Evolutionary conservation across 75 land plant genomes (phyloP).

Genomic region (Pinus taeda): DNA sequence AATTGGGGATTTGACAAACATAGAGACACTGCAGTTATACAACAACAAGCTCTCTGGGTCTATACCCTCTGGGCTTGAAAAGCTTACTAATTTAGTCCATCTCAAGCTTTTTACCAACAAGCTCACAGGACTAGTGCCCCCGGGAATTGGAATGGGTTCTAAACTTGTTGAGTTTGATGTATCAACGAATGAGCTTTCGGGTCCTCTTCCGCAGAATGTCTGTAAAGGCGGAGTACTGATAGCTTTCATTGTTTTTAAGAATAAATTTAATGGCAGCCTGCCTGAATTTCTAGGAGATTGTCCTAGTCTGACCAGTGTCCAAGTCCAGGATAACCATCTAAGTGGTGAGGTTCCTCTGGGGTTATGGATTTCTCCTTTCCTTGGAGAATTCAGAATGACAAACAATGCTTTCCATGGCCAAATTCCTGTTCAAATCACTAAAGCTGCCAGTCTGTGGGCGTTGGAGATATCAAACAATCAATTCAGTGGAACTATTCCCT

Average conservation of each 20-base stretch:
- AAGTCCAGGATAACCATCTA: constrained; percentile 22
- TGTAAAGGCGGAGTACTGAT: constrained; percentile 20
- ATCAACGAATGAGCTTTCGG: constrained; percentile 34
- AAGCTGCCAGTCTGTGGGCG: constrained; percentile 2
- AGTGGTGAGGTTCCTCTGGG: constrained; percentile 28
- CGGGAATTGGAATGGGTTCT: constrained; percentile 22
- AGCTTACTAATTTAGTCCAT: constrained; percentile 12
- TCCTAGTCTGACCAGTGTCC: constrained; percentile 14
- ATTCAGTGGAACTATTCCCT: constrained; percentile 30
- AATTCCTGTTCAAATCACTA: constrained; percentile 29
- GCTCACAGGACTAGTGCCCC: constrained; percentile 34
- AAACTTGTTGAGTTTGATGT: constrained; percentile 34
- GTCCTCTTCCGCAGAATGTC: constrained; percentile 39
- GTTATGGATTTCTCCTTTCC: constrained; percentile 27
- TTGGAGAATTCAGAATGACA: constrained; percentile 22
- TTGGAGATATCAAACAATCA: constrained; percentile 43
- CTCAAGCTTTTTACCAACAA: constrained; percentile 32
- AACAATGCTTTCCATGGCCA: constrained; percentile 53
- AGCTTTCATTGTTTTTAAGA: constrained; percentile 31
- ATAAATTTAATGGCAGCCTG: constrained; percentile 35
- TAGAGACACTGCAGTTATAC: constrained; percentile 16
- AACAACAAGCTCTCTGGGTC: constrained; percentile 31
- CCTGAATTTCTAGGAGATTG: constrained; percentile 34
- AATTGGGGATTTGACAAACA: constrained; percentile 25
- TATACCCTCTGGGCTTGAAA: constrained; percentile 32